Evolutionary conservation across 2,329 filamentous ascomycete genomes (phyloP).

Genomic region (Penicillium sumatraense): DNA sequence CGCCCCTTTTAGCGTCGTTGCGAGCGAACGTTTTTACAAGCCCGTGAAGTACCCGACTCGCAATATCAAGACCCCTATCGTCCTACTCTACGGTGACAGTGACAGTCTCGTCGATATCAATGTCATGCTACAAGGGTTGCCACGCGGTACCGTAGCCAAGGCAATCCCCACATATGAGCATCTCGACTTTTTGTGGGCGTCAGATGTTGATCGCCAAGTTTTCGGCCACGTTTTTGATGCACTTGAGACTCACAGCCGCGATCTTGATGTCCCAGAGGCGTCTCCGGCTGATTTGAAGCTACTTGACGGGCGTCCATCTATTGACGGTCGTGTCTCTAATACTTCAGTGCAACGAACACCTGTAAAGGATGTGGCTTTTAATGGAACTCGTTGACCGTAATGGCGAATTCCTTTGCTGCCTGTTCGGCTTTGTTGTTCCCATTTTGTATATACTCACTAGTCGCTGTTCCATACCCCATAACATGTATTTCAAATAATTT

Average conservation of each 20-base stretch:
- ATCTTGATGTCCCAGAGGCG: not conserved
- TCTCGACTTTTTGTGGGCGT: conserved; percentile 93
- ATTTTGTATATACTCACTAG: not conserved
- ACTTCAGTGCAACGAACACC: conserved; percentile 17
- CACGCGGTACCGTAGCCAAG: conserved; percentile 79
- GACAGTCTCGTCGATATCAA: conserved; percentile 94
- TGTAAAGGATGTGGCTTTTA: conserved; percentile 7
- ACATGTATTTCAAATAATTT: not conserved
- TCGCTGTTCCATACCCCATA: conserved; percentile 8
- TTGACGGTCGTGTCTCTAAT: conserved; percentile 19
- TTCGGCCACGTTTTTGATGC: conserved; percentile 93
- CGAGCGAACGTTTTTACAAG: conserved; percentile 85
- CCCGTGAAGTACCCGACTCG: conserved; percentile 94
- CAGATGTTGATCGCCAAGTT: conserved; percentile 80
- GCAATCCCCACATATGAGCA: conserved; percentile 94
- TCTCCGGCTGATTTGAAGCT: not conserved
- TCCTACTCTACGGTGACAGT: conserved; percentile 89
- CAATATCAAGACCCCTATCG: conserved; percentile 95
- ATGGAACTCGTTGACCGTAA: not conserved
- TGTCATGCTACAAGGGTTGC: conserved; percentile 87
- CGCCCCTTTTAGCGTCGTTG: conserved; percentile 71
- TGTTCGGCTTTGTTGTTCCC: too few species aligned
- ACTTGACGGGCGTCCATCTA: conserved; percentile 7
- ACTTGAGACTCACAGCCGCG: conserved; percentile 65
- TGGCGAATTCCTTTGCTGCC: not conserved